Conservation (phyloP, 2,329 filamentous ascomycete species). For the Paramyrothecium roridum region DNA sequence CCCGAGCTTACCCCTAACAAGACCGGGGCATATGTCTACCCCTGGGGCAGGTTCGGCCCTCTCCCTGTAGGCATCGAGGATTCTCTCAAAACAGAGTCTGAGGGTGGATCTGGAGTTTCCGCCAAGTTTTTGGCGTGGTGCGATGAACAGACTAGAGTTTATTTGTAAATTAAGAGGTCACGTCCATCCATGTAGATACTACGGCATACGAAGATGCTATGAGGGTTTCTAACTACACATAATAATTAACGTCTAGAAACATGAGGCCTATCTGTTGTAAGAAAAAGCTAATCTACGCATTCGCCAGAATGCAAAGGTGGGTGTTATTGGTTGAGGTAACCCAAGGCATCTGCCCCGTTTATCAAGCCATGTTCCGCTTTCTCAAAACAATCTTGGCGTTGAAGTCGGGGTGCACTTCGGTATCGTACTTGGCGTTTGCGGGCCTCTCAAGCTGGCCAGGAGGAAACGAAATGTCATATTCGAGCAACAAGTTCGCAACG, state of each 20-base stretch:
- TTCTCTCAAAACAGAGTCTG: neutral
- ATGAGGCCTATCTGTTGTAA: no score
- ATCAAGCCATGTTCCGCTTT: no score
- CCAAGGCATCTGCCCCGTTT: no score
- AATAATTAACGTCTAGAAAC: no score
- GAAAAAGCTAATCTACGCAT: no score
- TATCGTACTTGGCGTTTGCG: neutral
- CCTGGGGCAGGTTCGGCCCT: neutral
- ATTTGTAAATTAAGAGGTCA: neutral
- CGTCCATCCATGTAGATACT: no score
- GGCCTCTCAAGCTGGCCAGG: neutral
- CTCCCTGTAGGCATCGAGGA: neutral
- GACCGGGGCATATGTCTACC: neutral
- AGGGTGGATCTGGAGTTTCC: neutral
- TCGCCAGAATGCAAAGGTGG: no score
- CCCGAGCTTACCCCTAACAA: neutral
- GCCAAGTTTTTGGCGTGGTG: neutral
- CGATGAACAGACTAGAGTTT: neutral
- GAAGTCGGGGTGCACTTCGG: slow-evolving; percentile 1
- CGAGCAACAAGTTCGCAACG: neutral
- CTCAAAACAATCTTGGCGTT: neutral
- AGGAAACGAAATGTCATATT: slow-evolving; percentile 1
- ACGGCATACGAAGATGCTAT: no score
- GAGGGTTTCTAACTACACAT: no score
- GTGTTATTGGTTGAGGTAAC: no score